Evolutionary conservation across 2,329 filamentous ascomycete species (phyloP).

Genomic region (Thyridium curvatum): DNA sequence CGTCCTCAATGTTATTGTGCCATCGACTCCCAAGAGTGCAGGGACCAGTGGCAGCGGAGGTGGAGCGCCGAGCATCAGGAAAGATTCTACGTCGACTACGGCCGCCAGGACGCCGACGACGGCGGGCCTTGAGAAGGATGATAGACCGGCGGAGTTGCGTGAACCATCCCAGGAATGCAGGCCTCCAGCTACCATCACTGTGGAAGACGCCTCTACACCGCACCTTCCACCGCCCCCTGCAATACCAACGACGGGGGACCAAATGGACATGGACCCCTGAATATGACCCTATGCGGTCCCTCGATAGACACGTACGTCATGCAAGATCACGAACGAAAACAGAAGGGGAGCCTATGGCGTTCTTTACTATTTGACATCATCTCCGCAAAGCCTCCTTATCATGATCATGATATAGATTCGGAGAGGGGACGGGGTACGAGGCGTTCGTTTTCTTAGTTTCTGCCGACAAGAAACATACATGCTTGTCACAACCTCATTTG

Average conservation of each 20-base stretch:
- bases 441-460: no score
- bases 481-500: no score
- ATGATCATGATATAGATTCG: no score
- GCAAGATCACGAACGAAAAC: neutral
- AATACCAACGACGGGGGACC: constrained; percentile 1
- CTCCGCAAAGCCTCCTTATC: no score
- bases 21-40: constrained; percentile 27
- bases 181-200: neutral
- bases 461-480: no score
- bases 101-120: constrained; percentile 12
- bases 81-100: constrained; percentile 16
- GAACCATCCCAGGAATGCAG: neutral
- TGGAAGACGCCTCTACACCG: neutral
- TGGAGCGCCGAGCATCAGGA: constrained; percentile 8
- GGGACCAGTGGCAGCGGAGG: constrained; percentile 6
- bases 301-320: neutral
- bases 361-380: no score
- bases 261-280: constrained; percentile 7
- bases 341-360: no score
- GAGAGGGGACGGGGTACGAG: no score
- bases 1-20: constrained; percentile 52
- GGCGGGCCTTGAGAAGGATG: constrained; percentile 11
- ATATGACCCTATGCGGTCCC: neutral
- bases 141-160: neutral
- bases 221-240: neutral